Base-by-base conservation (phyloP, 257 asterid genomes). In the Buddleja alternifolia region DNA sequence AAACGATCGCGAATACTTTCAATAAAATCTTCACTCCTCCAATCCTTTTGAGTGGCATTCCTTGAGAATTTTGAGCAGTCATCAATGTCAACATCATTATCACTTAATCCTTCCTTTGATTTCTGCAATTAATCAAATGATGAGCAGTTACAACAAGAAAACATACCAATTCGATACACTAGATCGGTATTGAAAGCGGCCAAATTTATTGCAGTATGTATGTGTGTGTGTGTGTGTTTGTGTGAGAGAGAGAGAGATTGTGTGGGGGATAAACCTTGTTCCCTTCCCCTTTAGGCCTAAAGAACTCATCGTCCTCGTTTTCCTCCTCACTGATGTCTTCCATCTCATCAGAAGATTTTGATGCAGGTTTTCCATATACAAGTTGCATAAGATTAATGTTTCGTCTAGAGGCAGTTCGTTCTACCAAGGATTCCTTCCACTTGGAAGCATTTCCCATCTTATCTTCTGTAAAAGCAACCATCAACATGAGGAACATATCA, bases 221-320 rank as follows among this genome's bases (percentile, higher is more conserved):
- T n/a, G n/a, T n/a, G n/a, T n/a, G n/a, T n/a, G n/a, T n/a, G n/a
- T n/a, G n/a, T n/a, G n/a, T n/a, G n/a, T 37, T 68, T 10, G 41
- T 12, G 25, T 10, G 17, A 24, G 8, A 54, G 23, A 42, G 41
- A n/a, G 41, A 45, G 17, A 24, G 42, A 7, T 7, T 25, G 42
- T 34, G 46, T 1, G 15, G 17, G 73, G 9, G 42, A 29, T 73
- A 66, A 70, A 91, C 99, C 99, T 84, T 89, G 55, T 80, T 83
- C 60, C 84, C 92, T 71, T 89, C 97, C 69, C 92, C 99, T 83
- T 94, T 94, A 32, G 90, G 90, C 77, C 59, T 86, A 69, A 94
- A 94, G 87, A 94, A 87, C 66, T 85, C 90, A 24, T 83, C 93
- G 68, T 90, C 96, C 15, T 87, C 97, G 64, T 91, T 85, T 52